Evolutionary conservation across 345 rosid species (phyloP).

Genomic region (Hibiscus syriacus): DNA sequence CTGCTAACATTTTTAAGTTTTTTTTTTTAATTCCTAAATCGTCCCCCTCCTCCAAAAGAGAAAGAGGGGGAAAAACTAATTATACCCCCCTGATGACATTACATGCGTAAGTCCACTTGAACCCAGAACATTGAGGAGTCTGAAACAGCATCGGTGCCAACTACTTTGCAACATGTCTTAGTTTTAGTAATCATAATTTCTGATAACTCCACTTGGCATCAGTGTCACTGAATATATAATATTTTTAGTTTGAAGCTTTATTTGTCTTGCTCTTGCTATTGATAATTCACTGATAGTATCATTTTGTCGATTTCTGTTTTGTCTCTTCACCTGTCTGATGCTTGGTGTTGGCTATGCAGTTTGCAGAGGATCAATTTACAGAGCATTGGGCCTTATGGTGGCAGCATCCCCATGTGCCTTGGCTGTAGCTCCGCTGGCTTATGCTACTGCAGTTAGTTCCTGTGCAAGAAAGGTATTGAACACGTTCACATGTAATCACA

Average conservation of each 20-base stretch:
- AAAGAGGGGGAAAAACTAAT: background rate
- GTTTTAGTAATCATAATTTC: constrained; percentile 1
- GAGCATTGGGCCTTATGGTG: constrained; percentile 94
- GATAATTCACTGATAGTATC: background rate
- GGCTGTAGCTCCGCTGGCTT: constrained; percentile 97
- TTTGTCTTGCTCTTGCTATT: background rate
- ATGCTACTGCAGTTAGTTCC: constrained; percentile 91
- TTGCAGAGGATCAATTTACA: constrained; percentile 90
- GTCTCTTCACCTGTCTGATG: constrained; percentile 4
- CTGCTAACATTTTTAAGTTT: no score
- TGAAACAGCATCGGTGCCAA: background rate
- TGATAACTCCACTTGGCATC: background rate
- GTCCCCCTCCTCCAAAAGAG: background rate
- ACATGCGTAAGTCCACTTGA: background rate
- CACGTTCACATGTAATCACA: background rate
- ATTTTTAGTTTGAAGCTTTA: constrained; percentile 3
- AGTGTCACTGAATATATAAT: background rate
- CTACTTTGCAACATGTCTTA: background rate
- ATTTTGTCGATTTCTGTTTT: constrained; percentile 5
- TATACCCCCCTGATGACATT: background rate
- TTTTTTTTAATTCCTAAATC: no score
- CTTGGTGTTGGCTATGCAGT: constrained; percentile 32
- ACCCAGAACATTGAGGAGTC: background rate
- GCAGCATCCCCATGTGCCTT: constrained; percentile 98
- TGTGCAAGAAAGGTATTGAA: constrained; percentile 78